A percentile compares a stretch with the other conserved stretches of the same genome.
phyloP scores from a whole-genome alignment of 2,329 filamentous ascomycete species.

The Colletotrichum sp. region DNA sequence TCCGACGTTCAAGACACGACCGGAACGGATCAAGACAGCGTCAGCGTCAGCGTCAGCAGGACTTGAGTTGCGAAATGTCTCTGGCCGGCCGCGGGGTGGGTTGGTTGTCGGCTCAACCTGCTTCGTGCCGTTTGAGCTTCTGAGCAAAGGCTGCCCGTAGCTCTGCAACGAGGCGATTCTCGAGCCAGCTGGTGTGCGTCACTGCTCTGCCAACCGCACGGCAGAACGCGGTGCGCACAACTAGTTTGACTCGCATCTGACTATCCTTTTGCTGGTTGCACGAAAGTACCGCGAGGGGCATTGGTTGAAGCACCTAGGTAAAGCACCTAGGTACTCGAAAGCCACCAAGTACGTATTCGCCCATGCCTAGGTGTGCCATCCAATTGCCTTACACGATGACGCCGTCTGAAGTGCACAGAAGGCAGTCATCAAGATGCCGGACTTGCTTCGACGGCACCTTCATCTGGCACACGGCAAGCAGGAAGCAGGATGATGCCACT shows the following conservation, averaged over 20 bases:
- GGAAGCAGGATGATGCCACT: background rate
- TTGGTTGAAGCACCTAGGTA: background rate
- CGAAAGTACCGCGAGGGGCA: background rate
- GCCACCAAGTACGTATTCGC: background rate
- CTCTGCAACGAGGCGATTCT: background rate
- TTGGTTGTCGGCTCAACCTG: conserved; percentile 1
- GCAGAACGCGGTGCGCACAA: background rate
- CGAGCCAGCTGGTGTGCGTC: conserved; percentile 3
- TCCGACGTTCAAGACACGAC: background rate
- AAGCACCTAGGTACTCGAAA: background rate
- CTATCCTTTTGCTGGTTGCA: background rate
- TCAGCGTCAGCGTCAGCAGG: background rate
- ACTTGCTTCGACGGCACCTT: background rate
- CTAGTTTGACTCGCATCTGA: background rate
- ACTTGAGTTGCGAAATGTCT: background rate
- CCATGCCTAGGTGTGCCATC: background rate
- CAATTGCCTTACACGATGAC: background rate
- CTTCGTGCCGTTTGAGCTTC: background rate
- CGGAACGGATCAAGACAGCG: background rate
- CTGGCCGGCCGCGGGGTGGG: background rate
- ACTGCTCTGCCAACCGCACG: conserved; percentile 12
- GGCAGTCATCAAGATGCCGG: background rate
- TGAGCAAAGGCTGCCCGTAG: background rate
- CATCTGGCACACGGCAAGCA: background rate
- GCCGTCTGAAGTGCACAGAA: background rate